Percentiles rank a stretch among this genome's conserved stretches.
Conservation (phyloP, 805 yeast species). For the Yarrowia yakushimensis region DNA sequence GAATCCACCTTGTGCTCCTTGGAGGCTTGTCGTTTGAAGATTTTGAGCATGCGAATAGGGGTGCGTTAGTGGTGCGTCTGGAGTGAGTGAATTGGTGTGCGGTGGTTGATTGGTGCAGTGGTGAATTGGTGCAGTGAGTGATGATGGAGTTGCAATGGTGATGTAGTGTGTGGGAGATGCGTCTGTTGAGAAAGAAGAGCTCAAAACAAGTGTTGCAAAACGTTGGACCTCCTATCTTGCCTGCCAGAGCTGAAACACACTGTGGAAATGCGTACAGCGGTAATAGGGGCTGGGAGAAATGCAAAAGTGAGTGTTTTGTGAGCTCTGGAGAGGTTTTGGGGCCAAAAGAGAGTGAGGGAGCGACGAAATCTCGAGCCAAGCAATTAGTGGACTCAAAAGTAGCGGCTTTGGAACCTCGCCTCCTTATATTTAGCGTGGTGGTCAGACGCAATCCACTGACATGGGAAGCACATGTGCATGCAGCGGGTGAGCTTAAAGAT, state of each 20-base stretch:
- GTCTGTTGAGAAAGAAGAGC: neutral
- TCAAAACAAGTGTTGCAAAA: neutral
- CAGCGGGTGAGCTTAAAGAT: neutral
- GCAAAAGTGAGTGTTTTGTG: neutral
- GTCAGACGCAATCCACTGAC: conserved; percentile 12
- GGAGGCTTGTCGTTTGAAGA: neutral
- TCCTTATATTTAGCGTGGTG: neutral
- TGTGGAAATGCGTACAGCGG: neutral
- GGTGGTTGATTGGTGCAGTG: too few species aligned
- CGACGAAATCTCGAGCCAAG: neutral
- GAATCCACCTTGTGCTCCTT: neutral
- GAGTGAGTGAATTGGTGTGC: neutral
- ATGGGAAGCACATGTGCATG: conserved; percentile 1
- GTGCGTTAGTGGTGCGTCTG: neutral
- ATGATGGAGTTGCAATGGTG: too few species aligned
- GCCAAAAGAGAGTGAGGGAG: neutral
- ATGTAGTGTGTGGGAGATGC: too few species aligned
- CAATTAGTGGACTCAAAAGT: neutral
- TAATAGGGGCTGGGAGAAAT: conserved; percentile 3
- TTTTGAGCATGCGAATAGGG: neutral
- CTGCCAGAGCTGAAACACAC: neutral
- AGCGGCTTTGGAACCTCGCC: neutral
- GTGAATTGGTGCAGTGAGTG: too few species aligned
- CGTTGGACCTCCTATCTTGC: neutral
- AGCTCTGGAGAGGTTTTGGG: neutral